These are phyloP conservation scores for Lepiota venenata DNA, from an alignment of 768 basidiomycete species.

Conservation along the genomic window DNA sequence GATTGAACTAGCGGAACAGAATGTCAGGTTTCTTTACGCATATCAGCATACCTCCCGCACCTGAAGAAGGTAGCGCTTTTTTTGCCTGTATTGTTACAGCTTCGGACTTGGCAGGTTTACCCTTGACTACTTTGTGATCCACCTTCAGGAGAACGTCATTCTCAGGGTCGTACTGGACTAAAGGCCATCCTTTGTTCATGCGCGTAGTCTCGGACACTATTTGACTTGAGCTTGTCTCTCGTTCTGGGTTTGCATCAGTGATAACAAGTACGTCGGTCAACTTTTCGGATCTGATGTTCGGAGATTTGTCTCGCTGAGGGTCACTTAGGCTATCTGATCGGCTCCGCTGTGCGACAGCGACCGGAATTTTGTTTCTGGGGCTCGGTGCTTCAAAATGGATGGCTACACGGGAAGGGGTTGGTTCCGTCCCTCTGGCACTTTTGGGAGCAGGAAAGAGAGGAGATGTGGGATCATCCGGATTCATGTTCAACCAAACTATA, in stretches of 20 bases:
- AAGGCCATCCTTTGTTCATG: neutral
- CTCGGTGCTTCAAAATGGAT: neutral
- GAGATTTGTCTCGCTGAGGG: neutral
- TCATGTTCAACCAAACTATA: conserved; percentile 8
- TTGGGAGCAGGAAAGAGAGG: neutral
- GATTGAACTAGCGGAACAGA: no score
- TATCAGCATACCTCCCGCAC: no score
- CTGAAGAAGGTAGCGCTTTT: no score
- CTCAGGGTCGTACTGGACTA: conserved; percentile 1
- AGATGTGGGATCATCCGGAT: conserved; percentile 4
- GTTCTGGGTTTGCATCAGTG: neutral
- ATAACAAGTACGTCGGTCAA: neutral
- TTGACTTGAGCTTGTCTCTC: conserved; percentile 2
- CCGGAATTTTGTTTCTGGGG: neutral
- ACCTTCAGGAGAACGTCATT: neutral
- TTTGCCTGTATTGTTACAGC: neutral
- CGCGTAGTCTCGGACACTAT: neutral
- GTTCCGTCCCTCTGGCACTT: neutral
- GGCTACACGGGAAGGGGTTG: neutral
- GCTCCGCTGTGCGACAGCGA: neutral
- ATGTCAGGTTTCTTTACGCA: no score
- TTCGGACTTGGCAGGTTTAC: neutral
- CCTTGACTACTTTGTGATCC: neutral
- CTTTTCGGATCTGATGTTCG: neutral
- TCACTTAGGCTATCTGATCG: neutral